phyloP scores from a whole-genome alignment of 1,284 basidiomycete genomes.

The Naganishia cerealis region DNA sequence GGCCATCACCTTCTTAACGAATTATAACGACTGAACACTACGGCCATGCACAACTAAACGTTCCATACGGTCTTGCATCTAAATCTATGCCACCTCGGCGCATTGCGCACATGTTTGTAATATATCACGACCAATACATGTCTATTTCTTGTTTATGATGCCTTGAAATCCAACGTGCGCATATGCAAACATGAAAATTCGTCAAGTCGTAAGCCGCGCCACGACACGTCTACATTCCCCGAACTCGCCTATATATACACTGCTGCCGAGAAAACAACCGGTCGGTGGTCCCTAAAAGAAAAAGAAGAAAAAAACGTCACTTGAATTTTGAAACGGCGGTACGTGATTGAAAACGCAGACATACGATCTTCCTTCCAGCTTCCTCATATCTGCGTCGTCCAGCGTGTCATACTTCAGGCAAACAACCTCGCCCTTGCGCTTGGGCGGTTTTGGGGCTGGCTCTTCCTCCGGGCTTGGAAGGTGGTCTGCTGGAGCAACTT shows the following conservation, averaged over 20 bases:
- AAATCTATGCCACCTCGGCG: too few species aligned
- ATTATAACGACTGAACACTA: too few species aligned
- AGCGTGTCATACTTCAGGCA: conserved; percentile 54
- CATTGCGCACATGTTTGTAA: not conserved
- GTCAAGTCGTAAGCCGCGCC: not conserved
- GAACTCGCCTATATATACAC: conserved; percentile 43
- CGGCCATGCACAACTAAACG: too few species aligned
- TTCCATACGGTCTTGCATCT: too few species aligned
- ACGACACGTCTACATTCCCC: not conserved
- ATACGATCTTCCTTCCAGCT: conserved; percentile 50
- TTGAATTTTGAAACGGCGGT: not conserved
- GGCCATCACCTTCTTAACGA: too few species aligned
- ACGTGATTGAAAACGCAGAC: conserved; percentile 12
- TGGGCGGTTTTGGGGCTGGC: conserved; percentile 6
- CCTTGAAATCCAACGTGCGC: not conserved
- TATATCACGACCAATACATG: not conserved
- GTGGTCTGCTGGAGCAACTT: not conserved
- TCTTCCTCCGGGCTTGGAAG: conserved; percentile 8
- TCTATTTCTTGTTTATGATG: too few species aligned
- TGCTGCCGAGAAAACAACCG: conserved; percentile 52
- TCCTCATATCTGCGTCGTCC: conserved; percentile 53
- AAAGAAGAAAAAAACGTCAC: not conserved
- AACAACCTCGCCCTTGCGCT: conserved; percentile 48
- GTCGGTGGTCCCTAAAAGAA: conserved; percentile 50
- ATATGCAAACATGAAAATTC: not conserved